phyloP scores from a whole-genome alignment of 202 grass and related monocot species.

The Cymbopogon flexuosus region DNA sequence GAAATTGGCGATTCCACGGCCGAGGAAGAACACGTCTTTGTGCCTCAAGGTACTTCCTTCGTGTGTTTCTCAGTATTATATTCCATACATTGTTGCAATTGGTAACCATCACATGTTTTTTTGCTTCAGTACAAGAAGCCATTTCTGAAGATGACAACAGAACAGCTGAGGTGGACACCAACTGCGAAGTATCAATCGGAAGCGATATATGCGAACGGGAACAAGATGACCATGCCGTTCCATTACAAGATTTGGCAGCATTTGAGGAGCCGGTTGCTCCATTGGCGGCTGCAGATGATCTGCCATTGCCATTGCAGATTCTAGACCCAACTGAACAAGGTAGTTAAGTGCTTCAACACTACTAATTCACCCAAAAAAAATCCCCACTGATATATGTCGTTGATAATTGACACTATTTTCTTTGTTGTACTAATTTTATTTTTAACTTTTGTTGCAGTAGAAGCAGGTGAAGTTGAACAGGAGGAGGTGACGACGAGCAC shows the following conservation, averaged over 20 bases:
- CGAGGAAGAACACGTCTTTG: constrained; percentile 15
- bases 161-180: constrained; percentile 48
- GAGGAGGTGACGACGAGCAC: background rate
- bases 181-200: constrained; percentile 64
- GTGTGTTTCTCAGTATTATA: background rate
- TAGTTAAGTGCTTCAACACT: constrained; percentile 15
- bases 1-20: background rate
- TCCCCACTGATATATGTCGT: background rate
- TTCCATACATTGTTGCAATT: background rate
- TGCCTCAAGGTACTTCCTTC: constrained; percentile 33
- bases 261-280: constrained; percentile 9
- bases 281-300: constrained; percentile 11
- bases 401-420: background rate
- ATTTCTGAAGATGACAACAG: constrained; percentile 48
- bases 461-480: constrained; percentile 23
- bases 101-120: constrained; percentile 9
- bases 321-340: constrained; percentile 23
- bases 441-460: constrained; percentile 12
- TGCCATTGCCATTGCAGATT: constrained; percentile 17
- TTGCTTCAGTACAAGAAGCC: constrained; percentile 27
- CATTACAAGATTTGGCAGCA: constrained; percentile 24
- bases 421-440: background rate
- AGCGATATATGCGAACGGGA: constrained; percentile 76
- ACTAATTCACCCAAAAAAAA: background rate
- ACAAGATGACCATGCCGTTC: constrained; percentile 30